Evolutionary conservation across 2,329 filamentous ascomycete species (phyloP), one percentile per base, ranked within the genome.

Genomic region (Cyphellophora attinorum): DNA sequence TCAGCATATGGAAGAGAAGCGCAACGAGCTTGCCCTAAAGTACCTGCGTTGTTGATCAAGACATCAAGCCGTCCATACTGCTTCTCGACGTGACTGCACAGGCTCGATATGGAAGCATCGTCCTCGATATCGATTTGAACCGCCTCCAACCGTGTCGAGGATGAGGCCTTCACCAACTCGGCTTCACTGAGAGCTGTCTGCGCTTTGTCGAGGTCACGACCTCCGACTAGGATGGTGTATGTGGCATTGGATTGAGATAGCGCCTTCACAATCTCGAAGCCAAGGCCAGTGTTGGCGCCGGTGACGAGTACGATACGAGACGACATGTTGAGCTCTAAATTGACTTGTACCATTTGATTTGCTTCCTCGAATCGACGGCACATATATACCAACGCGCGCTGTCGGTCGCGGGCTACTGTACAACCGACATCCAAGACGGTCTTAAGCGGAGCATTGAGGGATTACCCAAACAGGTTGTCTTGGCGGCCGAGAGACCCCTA

Each of bases 211-310:
- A 67, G 15, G 2, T 58, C 63, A 2, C 76, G 68, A 25, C 63
- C 64, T 19, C 74, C 74, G 3, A 81, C 48, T 15, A 78, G 49
- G 37, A 81, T 62, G 6, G 66, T 59, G 51, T 78, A 79, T 2
- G 64, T n/a, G 6, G 54, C 56, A 1, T 50, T 18, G 0, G 74
- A 72, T 8, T 55, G 42, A 29, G 63, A 57, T 0, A 80, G 56
- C 1, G 71, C 66, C 41, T 69, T 74, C 32, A 77, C 65, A 5
- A 61, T 64, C 44, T 79, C 67, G 23, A 65, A 68, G 3, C 77
- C 76, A 13, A 81, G 64, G 11, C 75, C 75, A 0, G 67, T 76
- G 45, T 76, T 79, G 40, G 62, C 74, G 21, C 76, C 75, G 2
- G 75, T 79, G 42, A 79, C 65, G 28, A 79, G 52, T n/a, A 76